phyloP scores from a whole-genome alignment of 805 yeast genomes.

The Zygosaccharomyces kombuchaensis region DNA sequence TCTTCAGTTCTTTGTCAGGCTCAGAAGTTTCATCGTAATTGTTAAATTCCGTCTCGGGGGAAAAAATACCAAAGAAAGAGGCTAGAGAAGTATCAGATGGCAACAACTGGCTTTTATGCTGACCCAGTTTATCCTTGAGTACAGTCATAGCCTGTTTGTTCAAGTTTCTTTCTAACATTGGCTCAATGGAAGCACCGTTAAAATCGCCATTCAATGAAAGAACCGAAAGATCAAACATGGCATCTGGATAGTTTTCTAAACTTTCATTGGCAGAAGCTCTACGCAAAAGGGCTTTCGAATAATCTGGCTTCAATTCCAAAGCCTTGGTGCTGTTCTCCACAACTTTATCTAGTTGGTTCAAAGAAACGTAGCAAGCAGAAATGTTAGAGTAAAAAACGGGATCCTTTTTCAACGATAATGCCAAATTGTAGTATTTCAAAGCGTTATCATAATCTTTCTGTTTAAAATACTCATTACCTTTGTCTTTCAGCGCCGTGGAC shows the following conservation, averaged over 20 bases:
- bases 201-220: slow-evolving; percentile 82
- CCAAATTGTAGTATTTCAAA: slow-evolving; percentile 70
- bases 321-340: slow-evolving; percentile 86
- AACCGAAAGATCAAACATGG: slow-evolving; percentile 88
- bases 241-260: slow-evolving; percentile 70
- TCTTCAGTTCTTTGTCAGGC: slow-evolving; percentile 59
- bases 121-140: slow-evolving; percentile 56
- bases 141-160: slow-evolving; percentile 71
- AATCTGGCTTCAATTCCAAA: slow-evolving; percentile 78
- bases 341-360: slow-evolving; percentile 75
- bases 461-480: slow-evolving; percentile 80
- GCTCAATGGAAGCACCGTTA: slow-evolving; percentile 71
- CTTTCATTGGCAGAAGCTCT: slow-evolving; percentile 91
- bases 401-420: slow-evolving; percentile 70
- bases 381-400: slow-evolving; percentile 92
- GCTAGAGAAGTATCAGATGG: slow-evolving; percentile 82
- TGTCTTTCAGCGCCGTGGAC: slow-evolving; percentile 78
- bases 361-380: slow-evolving; percentile 90
- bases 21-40: slow-evolving; percentile 49
- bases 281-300: slow-evolving; percentile 85
- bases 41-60: slow-evolving; percentile 48
- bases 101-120: slow-evolving; percentile 39
- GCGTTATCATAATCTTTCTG: slow-evolving; percentile 69
- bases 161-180: slow-evolving; percentile 81
- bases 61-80: slow-evolving; percentile 86